Evolutionary conservation across 1,139 yeast species (phyloP), one percentile per base, ranked within the genome.

Genomic region (Debaryomyces coudertii): DNA sequence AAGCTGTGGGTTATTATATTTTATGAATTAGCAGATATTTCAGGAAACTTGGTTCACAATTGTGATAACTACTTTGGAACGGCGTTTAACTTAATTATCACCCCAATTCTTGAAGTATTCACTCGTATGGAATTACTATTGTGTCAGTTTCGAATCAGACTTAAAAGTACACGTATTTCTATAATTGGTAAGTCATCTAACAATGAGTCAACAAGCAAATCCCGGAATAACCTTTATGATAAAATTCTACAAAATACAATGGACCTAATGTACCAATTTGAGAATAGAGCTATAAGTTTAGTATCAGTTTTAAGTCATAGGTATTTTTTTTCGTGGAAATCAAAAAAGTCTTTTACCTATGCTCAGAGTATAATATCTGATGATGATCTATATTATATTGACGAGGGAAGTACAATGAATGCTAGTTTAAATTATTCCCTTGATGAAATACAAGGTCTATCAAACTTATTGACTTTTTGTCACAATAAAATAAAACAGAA

Each of bases 31-130:
- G 27, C 20, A 5, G 23, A 4, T 20, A 14, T 23, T 7, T 36
- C 30, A 7, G 30, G 8, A 7, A 45, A 45, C 43, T 41, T 41
- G 22, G 28, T 34, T 5, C 7, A 22, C 40, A 25, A 30, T 50
- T 37, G 37, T 45, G 28, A 45, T 39, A 27, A 39, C 40, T 15
- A 44, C 47, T 25, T 51, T 7, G 47, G 52, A n/a, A 45, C 55
- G 12, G 36, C 48, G n/a, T 45, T 47, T 35, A 36, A 47, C 3
- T 40, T 55, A n/a, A 36, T 53, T 6, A 24, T 52, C 5, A 49
- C 50, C 6, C 53, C 53, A 2, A 44, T 56, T 7, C 29, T 51
- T 12, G 46, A 45, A 53, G 27, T 43, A 43, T 43, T 50, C 37
- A n/a, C 56, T 42, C 53, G 47, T 47, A 28, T 54, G 33, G 8